Conservation (phyloP, 495 filamentous ascomycete genomes). For the Aspergillus indologenus region DNA sequence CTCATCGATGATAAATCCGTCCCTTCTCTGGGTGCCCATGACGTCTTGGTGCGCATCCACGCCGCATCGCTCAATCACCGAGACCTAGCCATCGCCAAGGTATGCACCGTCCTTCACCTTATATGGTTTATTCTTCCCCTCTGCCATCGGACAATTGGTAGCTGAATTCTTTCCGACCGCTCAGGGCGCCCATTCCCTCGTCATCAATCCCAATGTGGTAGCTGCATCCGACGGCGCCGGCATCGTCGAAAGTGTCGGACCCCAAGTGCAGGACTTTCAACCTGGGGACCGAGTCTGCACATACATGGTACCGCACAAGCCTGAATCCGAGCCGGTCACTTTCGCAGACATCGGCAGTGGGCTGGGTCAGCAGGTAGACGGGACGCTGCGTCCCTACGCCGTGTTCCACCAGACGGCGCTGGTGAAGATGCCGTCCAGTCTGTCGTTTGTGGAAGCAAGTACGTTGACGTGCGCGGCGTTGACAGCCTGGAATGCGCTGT, state of each 20-base stretch:
- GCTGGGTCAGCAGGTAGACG: conserved; percentile 61
- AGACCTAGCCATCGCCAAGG: conserved; percentile 62
- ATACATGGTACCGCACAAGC: conserved; percentile 18
- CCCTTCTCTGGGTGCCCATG: conserved; percentile 48
- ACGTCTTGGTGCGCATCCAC: conserved; percentile 63
- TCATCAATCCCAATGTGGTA: conserved; percentile 49
- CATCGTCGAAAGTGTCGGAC: conserved; percentile 48
- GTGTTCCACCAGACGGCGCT: conserved; percentile 75
- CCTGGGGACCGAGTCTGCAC: conserved; percentile 20
- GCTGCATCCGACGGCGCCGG: conserved; percentile 67
- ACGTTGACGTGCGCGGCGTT: conserved; percentile 29
- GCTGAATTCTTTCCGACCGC: conserved; percentile 9
- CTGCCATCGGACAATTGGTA: background rate
- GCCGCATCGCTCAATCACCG: conserved; percentile 71
- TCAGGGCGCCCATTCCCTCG: conserved; percentile 18
- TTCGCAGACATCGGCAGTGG: conserved; percentile 39
- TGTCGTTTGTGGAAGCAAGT: conserved; percentile 23
- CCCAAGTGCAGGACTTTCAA: conserved; percentile 13
- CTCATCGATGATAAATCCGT: conserved; percentile 5
- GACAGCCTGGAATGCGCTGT: conserved; percentile 49
- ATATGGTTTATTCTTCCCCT: no score
- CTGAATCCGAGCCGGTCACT: conserved; percentile 50
- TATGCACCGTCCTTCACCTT: conserved; percentile 14
- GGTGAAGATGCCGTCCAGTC: conserved; percentile 24
- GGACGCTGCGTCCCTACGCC: conserved; percentile 63